Percentiles rank a stretch among this genome's conserved stretches.
These are phyloP conservation scores for Geum urbanum DNA, from an alignment of 306 rosid genomes.

Conservation along the genomic window DNA sequence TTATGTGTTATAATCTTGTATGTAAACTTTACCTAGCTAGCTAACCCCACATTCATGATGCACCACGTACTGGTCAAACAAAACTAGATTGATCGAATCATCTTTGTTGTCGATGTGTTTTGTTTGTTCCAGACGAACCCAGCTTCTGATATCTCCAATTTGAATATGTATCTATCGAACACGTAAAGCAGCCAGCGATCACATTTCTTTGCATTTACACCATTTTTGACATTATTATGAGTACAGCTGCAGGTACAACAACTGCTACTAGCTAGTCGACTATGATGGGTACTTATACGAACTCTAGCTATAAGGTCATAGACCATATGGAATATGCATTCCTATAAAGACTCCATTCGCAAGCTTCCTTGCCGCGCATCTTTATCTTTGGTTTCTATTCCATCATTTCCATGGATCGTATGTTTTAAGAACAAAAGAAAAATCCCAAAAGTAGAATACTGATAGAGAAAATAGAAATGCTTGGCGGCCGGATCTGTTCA, in stretches of 20 bases:
- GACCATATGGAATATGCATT: slow-evolving; percentile 28
- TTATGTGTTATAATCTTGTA: not conserved
- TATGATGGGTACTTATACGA: slow-evolving; percentile 18
- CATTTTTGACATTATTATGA: not conserved
- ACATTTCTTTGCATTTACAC: not conserved
- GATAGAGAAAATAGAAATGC: not conserved
- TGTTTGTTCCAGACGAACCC: not conserved
- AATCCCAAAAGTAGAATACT: not conserved
- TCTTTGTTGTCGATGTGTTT: not conserved
- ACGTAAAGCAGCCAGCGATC: not conserved
- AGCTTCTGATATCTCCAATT: not conserved
- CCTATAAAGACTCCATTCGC: slow-evolving; percentile 34
- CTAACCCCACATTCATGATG: not conserved
- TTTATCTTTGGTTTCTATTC: not conserved
- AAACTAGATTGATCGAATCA: too few relatives aligned
- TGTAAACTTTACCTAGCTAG: not conserved
- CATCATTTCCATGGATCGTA: not conserved
- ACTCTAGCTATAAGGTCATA: slow-evolving; percentile 9
- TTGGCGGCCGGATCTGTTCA: too few relatives aligned
- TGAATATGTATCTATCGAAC: not conserved
- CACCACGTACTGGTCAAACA: too few relatives aligned
- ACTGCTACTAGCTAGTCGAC: not conserved
- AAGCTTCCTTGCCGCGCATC: slow-evolving; percentile 21
- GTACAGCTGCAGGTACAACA: slow-evolving; percentile 12
- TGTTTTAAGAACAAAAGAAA: not conserved